phyloP scores from a whole-genome alignment of 2,329 filamentous ascomycete genomes.

The Nothopassalora personata region DNA sequence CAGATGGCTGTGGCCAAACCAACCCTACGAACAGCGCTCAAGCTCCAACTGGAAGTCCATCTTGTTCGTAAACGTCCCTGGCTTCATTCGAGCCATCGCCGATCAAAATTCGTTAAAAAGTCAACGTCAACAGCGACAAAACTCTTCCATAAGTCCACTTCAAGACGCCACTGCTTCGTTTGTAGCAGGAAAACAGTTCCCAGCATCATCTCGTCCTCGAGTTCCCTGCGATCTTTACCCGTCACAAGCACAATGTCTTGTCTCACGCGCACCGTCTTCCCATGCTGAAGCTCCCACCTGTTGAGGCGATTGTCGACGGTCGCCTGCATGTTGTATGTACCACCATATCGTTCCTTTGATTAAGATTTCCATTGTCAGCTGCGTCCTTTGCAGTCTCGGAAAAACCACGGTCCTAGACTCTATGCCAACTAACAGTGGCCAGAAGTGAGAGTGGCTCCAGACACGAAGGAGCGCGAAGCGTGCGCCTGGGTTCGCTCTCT shows the following conservation, averaged over 20 bases:
- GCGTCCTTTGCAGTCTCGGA: background rate
- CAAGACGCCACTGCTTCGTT: background rate
- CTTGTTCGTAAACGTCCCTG: constrained; percentile 10
- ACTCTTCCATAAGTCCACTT: background rate
- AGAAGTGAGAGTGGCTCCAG: background rate
- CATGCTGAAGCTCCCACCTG: background rate
- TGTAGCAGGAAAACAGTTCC: background rate
- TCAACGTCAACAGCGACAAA: background rate
- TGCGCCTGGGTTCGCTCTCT: background rate
- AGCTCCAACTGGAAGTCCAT: constrained; percentile 18
- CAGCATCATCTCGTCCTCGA: background rate
- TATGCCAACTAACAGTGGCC: background rate
- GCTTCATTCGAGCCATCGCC: background rate
- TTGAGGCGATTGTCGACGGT: background rate
- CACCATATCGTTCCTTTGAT: background rate
- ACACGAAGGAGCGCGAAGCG: background rate
- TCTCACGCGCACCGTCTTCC: background rate
- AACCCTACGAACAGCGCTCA: constrained; percentile 28
- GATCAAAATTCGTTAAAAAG: background rate
- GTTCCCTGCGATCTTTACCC: background rate
- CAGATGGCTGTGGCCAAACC: constrained; percentile 29
- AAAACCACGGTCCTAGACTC: background rate
- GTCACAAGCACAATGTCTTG: background rate
- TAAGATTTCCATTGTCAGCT: background rate
- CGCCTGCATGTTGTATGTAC: background rate